A percentile compares a stretch with the other conserved stretches of the same genome.
Evolutionary conservation across 2,329 filamentous ascomycete species (phyloP).

Genomic region (Scedosporium apiospermum): DNA sequence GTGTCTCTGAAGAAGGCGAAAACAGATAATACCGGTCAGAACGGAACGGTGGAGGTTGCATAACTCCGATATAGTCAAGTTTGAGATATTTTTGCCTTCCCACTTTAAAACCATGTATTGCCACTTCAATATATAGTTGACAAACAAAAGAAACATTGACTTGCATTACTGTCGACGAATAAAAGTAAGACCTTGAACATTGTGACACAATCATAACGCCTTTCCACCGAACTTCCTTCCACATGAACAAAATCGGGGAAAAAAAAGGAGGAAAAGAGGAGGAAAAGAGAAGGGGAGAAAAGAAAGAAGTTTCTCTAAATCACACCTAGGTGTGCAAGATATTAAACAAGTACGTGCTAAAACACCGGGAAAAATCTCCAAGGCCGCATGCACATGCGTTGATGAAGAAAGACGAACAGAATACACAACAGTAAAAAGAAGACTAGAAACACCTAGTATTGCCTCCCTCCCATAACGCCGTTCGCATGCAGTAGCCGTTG

Average conservation of each 20-base stretch:
- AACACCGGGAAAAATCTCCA: not conserved
- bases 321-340: not conserved
- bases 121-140: not conserved
- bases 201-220: no score
- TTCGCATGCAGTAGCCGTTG: no score
- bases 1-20: constrained; percentile 2
- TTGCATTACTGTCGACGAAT: not conserved
- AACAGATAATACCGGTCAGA: not conserved
- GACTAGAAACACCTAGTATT: not conserved
- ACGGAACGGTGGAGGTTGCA: not conserved
- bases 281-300: no score
- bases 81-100: not conserved
- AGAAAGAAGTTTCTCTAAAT: not conserved
- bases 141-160: not conserved
- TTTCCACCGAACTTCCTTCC: no score
- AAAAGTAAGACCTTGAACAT: not conserved
- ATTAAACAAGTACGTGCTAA: constrained; percentile 1
- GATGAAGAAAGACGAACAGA: not conserved
- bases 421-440: not conserved
- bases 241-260: no score
- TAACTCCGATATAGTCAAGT: not conserved
- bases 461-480: no score
- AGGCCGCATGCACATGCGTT: not conserved
- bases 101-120: not conserved
- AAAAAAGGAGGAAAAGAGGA: no score